Conservation (phyloP, 2,329 filamentous ascomycete genomes). For the Arthrobotrys conoides region DNA sequence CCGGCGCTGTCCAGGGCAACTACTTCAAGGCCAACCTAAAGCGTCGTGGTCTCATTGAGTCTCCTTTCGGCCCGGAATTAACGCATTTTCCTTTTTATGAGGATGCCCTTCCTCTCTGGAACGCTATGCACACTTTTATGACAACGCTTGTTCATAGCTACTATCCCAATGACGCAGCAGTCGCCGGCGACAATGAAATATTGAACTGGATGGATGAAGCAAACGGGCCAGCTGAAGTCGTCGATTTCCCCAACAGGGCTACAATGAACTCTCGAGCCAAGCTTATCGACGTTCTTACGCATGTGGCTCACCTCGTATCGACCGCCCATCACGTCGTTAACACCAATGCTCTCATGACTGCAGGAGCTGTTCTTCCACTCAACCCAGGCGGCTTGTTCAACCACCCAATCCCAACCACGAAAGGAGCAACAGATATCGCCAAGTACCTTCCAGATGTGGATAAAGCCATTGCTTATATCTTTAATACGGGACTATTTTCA, state of each 20-base stretch:
- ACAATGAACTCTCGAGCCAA: slow-evolving; percentile 61
- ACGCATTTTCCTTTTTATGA: slow-evolving; percentile 69
- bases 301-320: slow-evolving; percentile 67
- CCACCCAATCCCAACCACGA: slow-evolving; percentile 66
- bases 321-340: slow-evolving; percentile 69
- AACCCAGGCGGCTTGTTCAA: slow-evolving; percentile 65
- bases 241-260: slow-evolving; percentile 68
- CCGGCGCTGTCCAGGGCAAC: slow-evolving; percentile 66
- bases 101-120: slow-evolving; percentile 67
- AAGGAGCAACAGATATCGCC: slow-evolving; percentile 67
- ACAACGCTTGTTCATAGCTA: slow-evolving; percentile 68
- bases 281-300: slow-evolving; percentile 68
- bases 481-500: slow-evolving; percentile 67
- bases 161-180: slow-evolving; percentile 66
- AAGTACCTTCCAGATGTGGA: slow-evolving; percentile 66
- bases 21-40: slow-evolving; percentile 68
- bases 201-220: slow-evolving; percentile 69
- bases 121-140: slow-evolving; percentile 67
- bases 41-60: slow-evolving; percentile 68
- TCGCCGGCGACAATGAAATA: slow-evolving; percentile 68
- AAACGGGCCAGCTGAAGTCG: slow-evolving; percentile 65
- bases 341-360: slow-evolving; percentile 67
- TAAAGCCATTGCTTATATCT: slow-evolving; percentile 67
- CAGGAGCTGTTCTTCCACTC: slow-evolving; percentile 68
- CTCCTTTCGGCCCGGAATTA: slow-evolving; percentile 66